Evolutionary conservation across 2,329 filamentous ascomycete genomes (phyloP).

Genomic region (Paracamarosporium sp.): DNA sequence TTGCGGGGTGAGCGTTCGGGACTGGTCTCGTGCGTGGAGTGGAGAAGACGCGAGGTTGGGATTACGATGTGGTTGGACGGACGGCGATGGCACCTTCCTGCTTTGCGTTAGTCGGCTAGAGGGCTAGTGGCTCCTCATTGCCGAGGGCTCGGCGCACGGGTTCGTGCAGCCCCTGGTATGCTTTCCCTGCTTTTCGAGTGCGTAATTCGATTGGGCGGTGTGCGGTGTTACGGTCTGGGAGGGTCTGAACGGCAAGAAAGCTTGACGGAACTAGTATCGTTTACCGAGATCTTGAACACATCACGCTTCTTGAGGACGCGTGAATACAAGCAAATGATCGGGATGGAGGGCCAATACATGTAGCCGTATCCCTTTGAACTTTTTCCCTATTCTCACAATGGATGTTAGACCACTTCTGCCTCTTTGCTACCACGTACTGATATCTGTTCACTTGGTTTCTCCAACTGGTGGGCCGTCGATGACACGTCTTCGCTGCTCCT

Average conservation of each 20-base stretch:
- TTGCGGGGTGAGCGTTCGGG: constrained; percentile 26
- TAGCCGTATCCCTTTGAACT: neutral
- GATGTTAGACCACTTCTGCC: neutral
- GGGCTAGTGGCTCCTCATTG: neutral
- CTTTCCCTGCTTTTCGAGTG: neutral
- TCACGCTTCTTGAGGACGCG: too few relatives aligned
- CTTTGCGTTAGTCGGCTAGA: constrained; percentile 9
- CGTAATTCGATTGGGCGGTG: neutral
- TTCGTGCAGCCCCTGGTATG: neutral
- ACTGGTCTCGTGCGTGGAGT: constrained; percentile 26
- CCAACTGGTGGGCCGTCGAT: neutral
- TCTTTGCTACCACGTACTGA: neutral
- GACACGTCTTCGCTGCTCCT: neutral
- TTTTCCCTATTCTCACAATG: neutral
- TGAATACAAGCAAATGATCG: too few relatives aligned
- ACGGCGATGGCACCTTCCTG: constrained; percentile 16
- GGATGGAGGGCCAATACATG: neutral
- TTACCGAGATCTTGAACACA: neutral
- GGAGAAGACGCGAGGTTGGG: constrained; percentile 17
- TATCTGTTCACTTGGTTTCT: neutral
- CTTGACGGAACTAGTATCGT: neutral
- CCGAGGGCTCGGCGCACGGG: constrained; percentile 2
- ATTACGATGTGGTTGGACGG: constrained; percentile 18
- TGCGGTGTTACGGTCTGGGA: neutral
- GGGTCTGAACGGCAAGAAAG: too few relatives aligned